These are phyloP conservation scores for Colletotrichum nymphaeae DNA, from an alignment of 2,329 filamentous ascomycete genomes.

Conservation along the genomic window DNA sequence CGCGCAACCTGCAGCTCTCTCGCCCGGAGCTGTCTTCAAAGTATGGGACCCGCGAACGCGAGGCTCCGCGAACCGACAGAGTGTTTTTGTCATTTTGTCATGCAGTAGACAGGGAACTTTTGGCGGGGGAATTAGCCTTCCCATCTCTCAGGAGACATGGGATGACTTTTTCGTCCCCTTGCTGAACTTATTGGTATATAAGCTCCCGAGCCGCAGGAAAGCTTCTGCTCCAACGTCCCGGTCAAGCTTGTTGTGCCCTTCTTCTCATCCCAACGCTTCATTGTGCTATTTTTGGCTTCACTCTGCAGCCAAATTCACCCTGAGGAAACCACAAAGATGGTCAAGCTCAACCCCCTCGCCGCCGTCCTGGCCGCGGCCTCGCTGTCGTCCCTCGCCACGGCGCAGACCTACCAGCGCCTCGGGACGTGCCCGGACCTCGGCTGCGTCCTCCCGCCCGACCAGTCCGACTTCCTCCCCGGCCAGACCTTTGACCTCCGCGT, in stretches of 20 bases:
- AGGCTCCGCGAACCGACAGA: constrained; percentile 26
- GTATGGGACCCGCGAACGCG: constrained; percentile 14
- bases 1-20: constrained; percentile 11
- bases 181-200: constrained; percentile 27
- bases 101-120: constrained; percentile 9
- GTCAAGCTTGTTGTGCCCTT: neutral
- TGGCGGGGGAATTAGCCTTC: neutral
- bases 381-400: constrained; percentile 53
- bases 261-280: constrained; percentile 13
- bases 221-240: constrained; percentile 1
- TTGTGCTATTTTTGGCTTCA: constrained; percentile 12
- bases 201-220: constrained; percentile 22
- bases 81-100: constrained; percentile 20
- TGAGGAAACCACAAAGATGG: constrained; percentile 43
- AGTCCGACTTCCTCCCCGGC: constrained; percentile 84
- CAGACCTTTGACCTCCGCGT: constrained; percentile 88
- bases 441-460: constrained; percentile 70
- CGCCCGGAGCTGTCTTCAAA: neutral
- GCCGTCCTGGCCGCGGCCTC: constrained; percentile 46
- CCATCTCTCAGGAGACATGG: neutral
- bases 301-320: constrained; percentile 21
- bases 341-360: constrained; percentile 49
- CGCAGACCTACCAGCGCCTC: constrained; percentile 70
- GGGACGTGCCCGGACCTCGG: constrained; percentile 69
- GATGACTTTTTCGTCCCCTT: constrained; percentile 15